Evolutionary conservation across 306 rosid genomes (phyloP).

Genomic region (Oxytropis ochrocephala): DNA sequence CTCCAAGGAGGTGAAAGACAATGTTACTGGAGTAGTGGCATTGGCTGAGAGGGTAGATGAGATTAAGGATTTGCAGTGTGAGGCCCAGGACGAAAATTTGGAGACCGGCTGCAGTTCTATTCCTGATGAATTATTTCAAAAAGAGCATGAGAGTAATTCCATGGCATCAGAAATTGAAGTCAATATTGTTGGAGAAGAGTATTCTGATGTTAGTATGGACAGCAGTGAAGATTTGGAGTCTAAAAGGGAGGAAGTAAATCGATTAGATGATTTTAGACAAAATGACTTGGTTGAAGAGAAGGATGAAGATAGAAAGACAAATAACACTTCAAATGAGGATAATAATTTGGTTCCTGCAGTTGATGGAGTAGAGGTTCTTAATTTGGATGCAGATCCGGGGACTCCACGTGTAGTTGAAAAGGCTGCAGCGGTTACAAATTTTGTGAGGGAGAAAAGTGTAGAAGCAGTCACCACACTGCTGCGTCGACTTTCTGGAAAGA

Average conservation of each 20-base stretch:
- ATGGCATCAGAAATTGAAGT: conserved; percentile 9
- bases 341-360: conserved; percentile 54
- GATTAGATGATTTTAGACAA: conserved; percentile 6
- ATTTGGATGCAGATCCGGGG: conserved; percentile 42
- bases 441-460: conserved; percentile 56
- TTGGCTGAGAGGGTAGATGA: conserved; percentile 2
- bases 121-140: conserved; percentile 14
- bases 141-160: conserved; percentile 14
- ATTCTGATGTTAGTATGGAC: not conserved
- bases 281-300: conserved; percentile 3
- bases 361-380: conserved; percentile 62
- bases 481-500: conserved; percentile 63
- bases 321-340: conserved; percentile 38
- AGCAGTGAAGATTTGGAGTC: conserved; percentile 14
- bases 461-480: conserved; percentile 61
- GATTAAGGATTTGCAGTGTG: conserved; percentile 7
- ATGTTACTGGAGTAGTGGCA: not conserved
- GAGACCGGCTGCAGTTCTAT: not conserved
- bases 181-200: conserved; percentile 3
- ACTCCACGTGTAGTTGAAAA: conserved; percentile 58
- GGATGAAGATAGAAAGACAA: conserved; percentile 11
- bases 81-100: conserved; percentile 15
- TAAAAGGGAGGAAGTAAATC: conserved; percentile 22
- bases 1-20: not conserved
- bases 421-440: conserved; percentile 63